A percentile compares a stretch with the other conserved stretches of the same genome.
Conservation (phyloP, 306 rosid species). For the Rosa lucieae region DNA sequence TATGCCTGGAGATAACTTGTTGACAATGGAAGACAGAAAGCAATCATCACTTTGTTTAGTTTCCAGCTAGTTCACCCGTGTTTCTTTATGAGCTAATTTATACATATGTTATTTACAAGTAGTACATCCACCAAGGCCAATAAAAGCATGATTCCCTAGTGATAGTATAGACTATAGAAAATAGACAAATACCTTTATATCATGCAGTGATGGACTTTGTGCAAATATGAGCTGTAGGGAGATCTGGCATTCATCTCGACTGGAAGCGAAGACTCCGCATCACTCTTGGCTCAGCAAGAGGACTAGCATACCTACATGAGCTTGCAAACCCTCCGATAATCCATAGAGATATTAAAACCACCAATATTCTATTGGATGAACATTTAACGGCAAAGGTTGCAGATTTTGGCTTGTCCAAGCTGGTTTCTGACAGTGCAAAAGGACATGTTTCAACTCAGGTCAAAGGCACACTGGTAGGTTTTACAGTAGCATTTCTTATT, state of each 20-base stretch:
- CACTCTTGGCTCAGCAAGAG: constrained; percentile 95
- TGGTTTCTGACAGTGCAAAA: constrained; percentile 67
- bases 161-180: neutral
- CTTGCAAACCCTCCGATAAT: constrained; percentile 97
- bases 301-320: constrained; percentile 91
- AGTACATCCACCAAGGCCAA: neutral
- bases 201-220: neutral
- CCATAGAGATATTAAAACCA: constrained; percentile 87
- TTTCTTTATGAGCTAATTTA: neutral
- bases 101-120: neutral
- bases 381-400: constrained; percentile 87
- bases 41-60: neutral
- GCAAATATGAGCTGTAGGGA: constrained; percentile 51
- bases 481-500: neutral
- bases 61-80: neutral
- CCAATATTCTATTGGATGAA: constrained; percentile 81
- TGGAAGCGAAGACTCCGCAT: constrained; percentile 95
- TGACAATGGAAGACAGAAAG: neutral
- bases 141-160: neutral
- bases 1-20: neutral
- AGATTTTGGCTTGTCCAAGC: constrained; percentile 93
- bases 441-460: constrained; percentile 95
- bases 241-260: constrained; percentile 70
- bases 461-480: constrained; percentile 87
- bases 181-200: neutral